Evolutionary conservation across 768 basidiomycete species (phyloP), one percentile per base, ranked within the genome.

Genomic region (Rubroboletus pulcherrimus): DNA sequence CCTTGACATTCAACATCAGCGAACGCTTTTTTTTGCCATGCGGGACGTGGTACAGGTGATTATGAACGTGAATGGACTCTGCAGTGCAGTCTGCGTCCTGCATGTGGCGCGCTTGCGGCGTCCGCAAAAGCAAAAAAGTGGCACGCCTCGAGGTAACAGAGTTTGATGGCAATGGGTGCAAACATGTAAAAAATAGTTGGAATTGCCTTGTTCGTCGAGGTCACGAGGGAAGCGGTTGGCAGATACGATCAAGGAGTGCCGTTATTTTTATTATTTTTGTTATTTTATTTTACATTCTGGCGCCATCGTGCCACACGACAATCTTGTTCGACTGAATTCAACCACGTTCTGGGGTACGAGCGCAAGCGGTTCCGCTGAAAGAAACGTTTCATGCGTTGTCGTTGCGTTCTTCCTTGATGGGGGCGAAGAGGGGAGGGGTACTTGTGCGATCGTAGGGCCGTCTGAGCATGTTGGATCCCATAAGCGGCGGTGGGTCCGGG

Each of bases 331-430:
- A 38, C 26, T 44, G 30, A 39, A 49, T 35, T 8, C 19, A n/a
- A 35, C 56, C 68, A 69, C 68, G 68, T 69, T 70, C 55, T 50
- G 61, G 68, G 68, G 68, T 68, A 56, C 51, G 17, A 63, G 46
- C 31, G 8, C 48, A 55, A 51, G 47, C 68, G 60, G 66, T 29
- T 42, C 66, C 66, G 64, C 48, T 30, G 41, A 47, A 50, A 37
- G 37, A 51, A 35, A 41, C 12, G 37, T 26, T 49, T 37, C 12
- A 11, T 44, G 41, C 21, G 49, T 51, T 10, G 37, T 54, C 43
- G n/a, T 29, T 10, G 37, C 7, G 15, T 15, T 40, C 29, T 26
- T 14, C 34, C 33, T 24, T 17, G 41, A 34, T 9, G 30, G 39
- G 34, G 24, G 40, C 34, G n/a, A 30, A 30, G 49, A 37, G 43